Evolutionary conservation across 108 stramenopile species (phyloP).

Genomic region (Nitzschia inconspicua): DNA sequence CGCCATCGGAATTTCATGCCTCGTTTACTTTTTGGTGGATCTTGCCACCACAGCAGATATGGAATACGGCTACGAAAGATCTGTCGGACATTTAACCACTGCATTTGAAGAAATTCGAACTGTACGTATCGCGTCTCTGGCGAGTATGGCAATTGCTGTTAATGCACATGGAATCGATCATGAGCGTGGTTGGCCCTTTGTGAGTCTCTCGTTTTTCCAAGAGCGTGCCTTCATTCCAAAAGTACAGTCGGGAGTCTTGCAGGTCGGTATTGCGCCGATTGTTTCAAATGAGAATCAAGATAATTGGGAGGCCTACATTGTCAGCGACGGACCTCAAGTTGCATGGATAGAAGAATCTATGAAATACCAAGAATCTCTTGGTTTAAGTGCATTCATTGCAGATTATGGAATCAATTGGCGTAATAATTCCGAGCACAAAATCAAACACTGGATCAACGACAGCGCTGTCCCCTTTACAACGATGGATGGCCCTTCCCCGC

Average conservation of each 20-base stretch:
- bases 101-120: slow-evolving; percentile 16
- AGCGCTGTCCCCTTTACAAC: too few species aligned
- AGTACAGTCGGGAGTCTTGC: background rate
- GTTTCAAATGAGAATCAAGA: background rate
- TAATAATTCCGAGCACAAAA: too few species aligned
- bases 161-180: slow-evolving; percentile 20
- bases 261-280: slow-evolving; percentile 8
- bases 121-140: slow-evolving; percentile 8
- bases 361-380: too few species aligned
- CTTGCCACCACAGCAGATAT: background rate
- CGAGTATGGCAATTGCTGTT: slow-evolving; percentile 13
- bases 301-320: slow-evolving; percentile 15
- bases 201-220: too few species aligned
- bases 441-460: too few species aligned
- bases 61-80: background rate
- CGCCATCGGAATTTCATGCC: slow-evolving; percentile 1
- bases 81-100: too few species aligned
- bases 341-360: too few species aligned
- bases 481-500: too few species aligned
- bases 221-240: slow-evolving; percentile 7
- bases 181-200: too few species aligned
- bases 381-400: background rate
- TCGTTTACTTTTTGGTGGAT: background rate
- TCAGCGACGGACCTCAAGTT: slow-evolving; percentile 10
- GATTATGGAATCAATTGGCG: slow-evolving; percentile 1